A percentile compares a stretch with the other conserved stretches of the same genome.
Conservation (phyloP, 164 flowering plant genomes). For the Umbellularia californica region DNA sequence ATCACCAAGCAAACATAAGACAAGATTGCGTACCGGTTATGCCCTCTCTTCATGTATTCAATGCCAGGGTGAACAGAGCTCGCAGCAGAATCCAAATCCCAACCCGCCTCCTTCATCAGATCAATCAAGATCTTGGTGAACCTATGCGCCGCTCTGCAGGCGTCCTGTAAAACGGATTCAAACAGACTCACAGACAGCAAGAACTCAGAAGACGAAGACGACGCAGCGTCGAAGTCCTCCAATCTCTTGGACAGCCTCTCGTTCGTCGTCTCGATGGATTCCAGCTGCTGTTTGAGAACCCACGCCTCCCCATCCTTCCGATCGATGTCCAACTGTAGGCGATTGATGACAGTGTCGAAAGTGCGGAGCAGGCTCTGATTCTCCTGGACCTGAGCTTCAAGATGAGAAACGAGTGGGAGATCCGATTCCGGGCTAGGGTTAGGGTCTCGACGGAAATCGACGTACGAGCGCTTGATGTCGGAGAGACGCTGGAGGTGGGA, state of each 20-base stretch:
- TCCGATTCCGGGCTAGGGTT: constrained; percentile 18
- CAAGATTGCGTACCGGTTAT: constrained; percentile 63
- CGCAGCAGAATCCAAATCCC: constrained; percentile 87
- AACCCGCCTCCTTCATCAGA: constrained; percentile 69
- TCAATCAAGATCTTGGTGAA: constrained; percentile 68
- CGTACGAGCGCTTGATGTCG: constrained; percentile 51
- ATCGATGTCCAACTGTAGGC: constrained; percentile 79
- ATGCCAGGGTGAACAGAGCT: constrained; percentile 55
- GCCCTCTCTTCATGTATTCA: constrained; percentile 56
- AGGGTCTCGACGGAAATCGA: constrained; percentile 24
- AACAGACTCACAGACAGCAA: constrained; percentile 58
- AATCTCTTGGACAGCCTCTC: constrained; percentile 39
- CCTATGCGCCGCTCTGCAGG: constrained; percentile 40
- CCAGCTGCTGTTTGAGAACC: constrained; percentile 47
- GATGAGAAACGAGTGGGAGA: constrained; percentile 41
- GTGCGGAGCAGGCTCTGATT: constrained; percentile 79
- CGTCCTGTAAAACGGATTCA: constrained; percentile 58
- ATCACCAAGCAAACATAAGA: constrained; percentile 83
- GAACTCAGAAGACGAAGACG: constrained; percentile 31
- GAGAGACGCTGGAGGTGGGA: constrained; percentile 59
- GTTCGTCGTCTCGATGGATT: constrained; percentile 39
- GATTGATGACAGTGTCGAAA: constrained; percentile 55
- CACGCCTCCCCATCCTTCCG: constrained; percentile 50
- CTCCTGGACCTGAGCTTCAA: constrained; percentile 87
- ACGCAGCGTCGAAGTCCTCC: constrained; percentile 17